Percentiles rank a stretch among this genome's conserved stretches.
Conservation (phyloP, 2,329 filamentous ascomycete genomes). For the Xylariaceae sp. region DNA sequence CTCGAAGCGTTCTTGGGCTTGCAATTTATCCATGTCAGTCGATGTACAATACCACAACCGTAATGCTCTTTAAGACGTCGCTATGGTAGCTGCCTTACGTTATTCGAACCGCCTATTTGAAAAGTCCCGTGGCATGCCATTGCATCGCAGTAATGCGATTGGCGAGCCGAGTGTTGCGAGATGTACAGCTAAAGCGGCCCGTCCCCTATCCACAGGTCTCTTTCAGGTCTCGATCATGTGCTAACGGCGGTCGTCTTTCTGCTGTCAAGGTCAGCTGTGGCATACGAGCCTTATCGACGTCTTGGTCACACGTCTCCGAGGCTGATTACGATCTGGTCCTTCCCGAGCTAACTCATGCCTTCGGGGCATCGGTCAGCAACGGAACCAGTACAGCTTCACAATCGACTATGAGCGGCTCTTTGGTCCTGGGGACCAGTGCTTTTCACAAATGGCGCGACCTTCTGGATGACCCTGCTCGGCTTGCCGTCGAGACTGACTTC, state of each 20-base stretch:
- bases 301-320: conserved; percentile 9
- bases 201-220: conserved; percentile 19
- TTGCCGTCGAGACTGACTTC: conserved; percentile 34
- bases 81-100: background rate
- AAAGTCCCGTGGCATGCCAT: conserved; percentile 25
- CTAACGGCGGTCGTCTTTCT: background rate
- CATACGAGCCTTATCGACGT: conserved; percentile 18
- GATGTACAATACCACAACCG: conserved; percentile 3
- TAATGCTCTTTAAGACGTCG: background rate
- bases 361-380: background rate
- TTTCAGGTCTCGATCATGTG: conserved; percentile 12
- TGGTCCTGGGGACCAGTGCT: conserved; percentile 22
- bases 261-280: conserved; percentile 2
- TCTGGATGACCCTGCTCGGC: conserved; percentile 26
- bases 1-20: no score
- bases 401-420: conserved; percentile 10
- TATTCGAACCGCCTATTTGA: background rate
- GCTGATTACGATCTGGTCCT: conserved; percentile 19
- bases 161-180: conserved; percentile 29
- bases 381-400: background rate
- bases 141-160: conserved; percentile 34
- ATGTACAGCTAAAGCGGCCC: conserved; percentile 32
- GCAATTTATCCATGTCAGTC: background rate
- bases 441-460: conserved; percentile 30
- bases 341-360: conserved; percentile 13